Percentiles rank a stretch among this genome's conserved stretches.
Evolutionary conservation across 768 basidiomycete genomes (phyloP).

Genomic region (Coprinellus aureogranulatus): DNA sequence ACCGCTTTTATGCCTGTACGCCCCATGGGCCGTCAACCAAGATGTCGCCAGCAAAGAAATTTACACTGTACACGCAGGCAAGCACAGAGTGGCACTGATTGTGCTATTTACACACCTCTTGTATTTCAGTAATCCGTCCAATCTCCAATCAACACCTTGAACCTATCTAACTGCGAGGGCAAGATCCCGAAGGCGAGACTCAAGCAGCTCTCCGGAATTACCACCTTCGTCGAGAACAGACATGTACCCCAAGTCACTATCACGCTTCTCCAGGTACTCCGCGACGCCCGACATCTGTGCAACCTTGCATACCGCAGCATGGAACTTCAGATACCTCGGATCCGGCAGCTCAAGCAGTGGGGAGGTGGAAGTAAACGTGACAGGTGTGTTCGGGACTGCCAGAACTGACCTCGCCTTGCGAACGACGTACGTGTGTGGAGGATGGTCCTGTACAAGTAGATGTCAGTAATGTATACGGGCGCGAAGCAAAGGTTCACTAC

Average conservation of each 20-base stretch:
- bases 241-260: background rate
- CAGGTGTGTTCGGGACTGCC: background rate
- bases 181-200: background rate
- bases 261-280: background rate
- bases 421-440: background rate
- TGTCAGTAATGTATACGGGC: too few species aligned
- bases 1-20: too few species aligned
- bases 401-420: too few species aligned
- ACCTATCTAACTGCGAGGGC: too few species aligned
- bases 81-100: too few species aligned
- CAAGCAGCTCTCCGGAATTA: background rate
- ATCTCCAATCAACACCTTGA: too few species aligned
- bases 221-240: background rate
- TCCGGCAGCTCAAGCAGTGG: background rate
- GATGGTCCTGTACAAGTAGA: background rate
- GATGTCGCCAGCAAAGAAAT: too few species aligned
- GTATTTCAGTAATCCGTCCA: too few species aligned
- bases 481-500: background rate
- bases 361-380: background rate
- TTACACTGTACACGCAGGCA: too few species aligned
- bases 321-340: conserved; percentile 8
- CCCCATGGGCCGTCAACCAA: too few species aligned
- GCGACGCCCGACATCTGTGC: conserved; percentile 9
- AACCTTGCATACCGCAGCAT: conserved; percentile 9
- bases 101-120: too few species aligned